phyloP scores from a whole-genome alignment of 257 asterid species.

The Ajuga chamaepitys region DNA sequence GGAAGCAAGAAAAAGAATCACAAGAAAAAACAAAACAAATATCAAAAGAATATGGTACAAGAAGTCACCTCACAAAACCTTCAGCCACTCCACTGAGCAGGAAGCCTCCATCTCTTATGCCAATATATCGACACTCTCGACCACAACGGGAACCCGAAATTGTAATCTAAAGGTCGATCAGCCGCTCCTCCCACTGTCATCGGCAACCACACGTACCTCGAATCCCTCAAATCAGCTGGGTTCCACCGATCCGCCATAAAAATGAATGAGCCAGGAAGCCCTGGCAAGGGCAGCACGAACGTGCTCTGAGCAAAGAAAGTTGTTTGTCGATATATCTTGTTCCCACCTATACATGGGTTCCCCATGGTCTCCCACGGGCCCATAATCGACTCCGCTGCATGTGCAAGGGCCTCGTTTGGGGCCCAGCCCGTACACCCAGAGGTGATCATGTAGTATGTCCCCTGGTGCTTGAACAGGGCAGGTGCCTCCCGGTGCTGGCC shows the following conservation, averaged over 20 bases:
- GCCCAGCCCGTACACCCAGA: conserved; percentile 99
- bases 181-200: conserved; percentile 68
- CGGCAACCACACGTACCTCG: conserved; percentile 93
- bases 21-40: background rate
- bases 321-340: conserved; percentile 41
- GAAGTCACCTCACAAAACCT: conserved; percentile 12
- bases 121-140: conserved; percentile 82
- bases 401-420: conserved; percentile 85
- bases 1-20: conserved; percentile 1
- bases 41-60: conserved; percentile 13
- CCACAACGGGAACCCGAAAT: conserved; percentile 90
- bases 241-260: conserved; percentile 98
- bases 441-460: conserved; percentile 91
- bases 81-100: conserved; percentile 37
- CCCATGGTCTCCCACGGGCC: conserved; percentile 96
- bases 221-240: conserved; percentile 84
- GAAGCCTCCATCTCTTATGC: conserved; percentile 96
- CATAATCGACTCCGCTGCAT: conserved; percentile 88
- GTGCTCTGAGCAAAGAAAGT: conserved; percentile 90
- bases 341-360: conserved; percentile 96
- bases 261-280: conserved; percentile 49
- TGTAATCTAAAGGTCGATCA: conserved; percentile 74
- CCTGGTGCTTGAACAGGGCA: conserved; percentile 72
- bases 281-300: conserved; percentile 71
- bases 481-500: conserved; percentile 96